phyloP scores from a whole-genome alignment of 441 rosid genomes.

The Daphne laureola region DNA sequence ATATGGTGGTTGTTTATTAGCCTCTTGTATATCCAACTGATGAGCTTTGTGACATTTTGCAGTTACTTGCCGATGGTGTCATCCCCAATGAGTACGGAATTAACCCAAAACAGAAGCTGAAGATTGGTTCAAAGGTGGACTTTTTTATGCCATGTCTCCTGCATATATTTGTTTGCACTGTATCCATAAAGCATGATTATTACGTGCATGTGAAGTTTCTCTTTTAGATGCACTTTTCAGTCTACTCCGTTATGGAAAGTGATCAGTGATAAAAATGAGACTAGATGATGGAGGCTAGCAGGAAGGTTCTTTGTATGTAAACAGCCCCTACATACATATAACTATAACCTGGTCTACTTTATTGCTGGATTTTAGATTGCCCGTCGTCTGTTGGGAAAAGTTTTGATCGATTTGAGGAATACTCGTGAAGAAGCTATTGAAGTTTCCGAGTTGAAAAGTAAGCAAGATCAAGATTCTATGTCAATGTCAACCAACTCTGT shows the following conservation, averaged over 20 bases:
- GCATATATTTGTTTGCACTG: constrained; percentile 4
- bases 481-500: constrained; percentile 29
- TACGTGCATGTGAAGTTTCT: too few species aligned
- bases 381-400: constrained; percentile 92
- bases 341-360: neutral
- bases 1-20: too few species aligned
- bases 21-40: neutral
- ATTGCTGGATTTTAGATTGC: constrained; percentile 55
- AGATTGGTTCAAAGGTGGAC: constrained; percentile 94
- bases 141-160: neutral
- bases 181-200: too few species aligned
- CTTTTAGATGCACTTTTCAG: too few species aligned
- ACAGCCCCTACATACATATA: neutral
- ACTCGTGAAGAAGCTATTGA: constrained; percentile 94
- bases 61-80: constrained; percentile 99
- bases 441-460: constrained; percentile 82
- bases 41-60: constrained; percentile 21
- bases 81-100: constrained; percentile 99
- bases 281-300: too few species aligned
- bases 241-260: too few species aligned
- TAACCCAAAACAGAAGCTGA: constrained; percentile 95
- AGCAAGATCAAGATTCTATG: constrained; percentile 50
- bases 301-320: too few species aligned
- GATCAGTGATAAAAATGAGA: too few species aligned
- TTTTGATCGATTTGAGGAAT: constrained; percentile 92